Percentiles rank a stretch among this genome's conserved stretches.
Conservation (phyloP, 495 filamentous ascomycete genomes). For the Lophiostoma macrostomum region DNA sequence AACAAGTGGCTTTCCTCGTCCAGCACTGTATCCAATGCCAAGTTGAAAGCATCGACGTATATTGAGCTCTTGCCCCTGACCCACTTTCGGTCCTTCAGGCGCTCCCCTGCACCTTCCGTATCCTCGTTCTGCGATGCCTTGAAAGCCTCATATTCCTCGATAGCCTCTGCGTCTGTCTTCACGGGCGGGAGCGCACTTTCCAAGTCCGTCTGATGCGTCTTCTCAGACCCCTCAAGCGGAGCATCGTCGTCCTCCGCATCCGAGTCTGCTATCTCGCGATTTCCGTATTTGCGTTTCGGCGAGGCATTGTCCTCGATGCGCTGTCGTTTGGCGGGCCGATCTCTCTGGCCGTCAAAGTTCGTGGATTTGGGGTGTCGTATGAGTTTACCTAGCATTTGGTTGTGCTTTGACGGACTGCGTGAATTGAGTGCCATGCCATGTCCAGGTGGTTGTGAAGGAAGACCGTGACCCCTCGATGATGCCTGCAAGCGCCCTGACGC, state of each 20-base stretch:
- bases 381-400: slow-evolving; percentile 38
- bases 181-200: slow-evolving; percentile 72
- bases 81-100: slow-evolving; percentile 57
- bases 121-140: slow-evolving; percentile 43
- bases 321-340: slow-evolving; percentile 36
- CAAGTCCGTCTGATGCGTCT: slow-evolving; percentile 60
- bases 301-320: slow-evolving; percentile 19
- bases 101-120: slow-evolving; percentile 42
- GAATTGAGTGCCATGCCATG: slow-evolving; percentile 40
- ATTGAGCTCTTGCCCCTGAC: slow-evolving; percentile 73
- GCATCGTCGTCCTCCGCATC: slow-evolving; percentile 38
- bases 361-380: slow-evolving; percentile 39
- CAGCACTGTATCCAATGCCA: slow-evolving; percentile 86
- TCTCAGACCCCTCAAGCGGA: slow-evolving; percentile 29
- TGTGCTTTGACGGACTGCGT: slow-evolving; percentile 40
- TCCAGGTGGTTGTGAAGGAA: not conserved
- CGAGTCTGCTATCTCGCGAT: slow-evolving; percentile 34
- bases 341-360: slow-evolving; percentile 33
- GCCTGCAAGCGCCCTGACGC: not conserved
- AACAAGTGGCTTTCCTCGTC: slow-evolving; percentile 89
- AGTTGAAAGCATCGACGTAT: slow-evolving; percentile 96
- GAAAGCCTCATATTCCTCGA: slow-evolving; percentile 74
- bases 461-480: slow-evolving; percentile 10
- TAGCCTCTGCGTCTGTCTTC: slow-evolving; percentile 64
- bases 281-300: slow-evolving; percentile 2